Evolutionary conservation across 495 filamentous ascomycete species (phyloP).

Genomic region (Hypoxylon subgilvum): DNA sequence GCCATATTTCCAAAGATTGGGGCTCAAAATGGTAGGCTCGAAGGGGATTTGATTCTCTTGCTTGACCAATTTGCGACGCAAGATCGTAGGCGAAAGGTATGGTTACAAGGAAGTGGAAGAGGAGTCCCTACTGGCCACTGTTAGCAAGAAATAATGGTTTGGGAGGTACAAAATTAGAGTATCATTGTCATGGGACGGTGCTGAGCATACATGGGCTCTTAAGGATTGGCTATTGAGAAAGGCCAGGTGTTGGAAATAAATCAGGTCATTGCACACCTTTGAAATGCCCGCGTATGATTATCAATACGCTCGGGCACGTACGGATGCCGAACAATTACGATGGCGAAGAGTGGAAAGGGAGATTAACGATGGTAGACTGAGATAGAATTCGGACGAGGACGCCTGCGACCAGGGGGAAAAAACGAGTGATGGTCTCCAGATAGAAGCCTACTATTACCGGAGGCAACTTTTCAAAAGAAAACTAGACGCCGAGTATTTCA

Average conservation of each 20-base stretch:
- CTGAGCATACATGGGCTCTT: too few species aligned
- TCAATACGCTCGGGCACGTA: slow-evolving; percentile 10
- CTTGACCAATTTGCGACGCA: slow-evolving; percentile 5
- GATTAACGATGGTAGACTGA: slow-evolving; percentile 47
- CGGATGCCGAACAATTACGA: slow-evolving; percentile 15
- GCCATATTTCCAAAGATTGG: slow-evolving; percentile 68
- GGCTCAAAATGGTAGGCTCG: slow-evolving; percentile 14
- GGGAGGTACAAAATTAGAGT: too few species aligned
- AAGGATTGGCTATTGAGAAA: too few species aligned
- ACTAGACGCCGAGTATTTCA: slow-evolving; percentile 41
- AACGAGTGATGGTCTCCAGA: slow-evolving; percentile 47
- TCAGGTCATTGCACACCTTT: slow-evolving; percentile 21
- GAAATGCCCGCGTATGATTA: slow-evolving; percentile 8
- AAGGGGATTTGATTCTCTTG: slow-evolving; percentile 28
- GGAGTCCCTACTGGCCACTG: background rate
- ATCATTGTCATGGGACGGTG: too few species aligned
- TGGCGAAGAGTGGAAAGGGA: slow-evolving; percentile 14
- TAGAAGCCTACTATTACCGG: slow-evolving; percentile 60
- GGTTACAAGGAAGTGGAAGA: slow-evolving; percentile 2
- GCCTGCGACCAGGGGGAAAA: slow-evolving; percentile 58
- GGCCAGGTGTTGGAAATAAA: background rate
- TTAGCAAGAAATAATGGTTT: slow-evolving; percentile 6
- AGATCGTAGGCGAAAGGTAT: slow-evolving; percentile 2
- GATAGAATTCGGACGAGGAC: slow-evolving; percentile 57
- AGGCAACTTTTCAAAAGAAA: slow-evolving; percentile 45